Evolutionary conservation across 768 basidiomycete genomes (phyloP).

Genomic region (Boletus subparvulus): DNA sequence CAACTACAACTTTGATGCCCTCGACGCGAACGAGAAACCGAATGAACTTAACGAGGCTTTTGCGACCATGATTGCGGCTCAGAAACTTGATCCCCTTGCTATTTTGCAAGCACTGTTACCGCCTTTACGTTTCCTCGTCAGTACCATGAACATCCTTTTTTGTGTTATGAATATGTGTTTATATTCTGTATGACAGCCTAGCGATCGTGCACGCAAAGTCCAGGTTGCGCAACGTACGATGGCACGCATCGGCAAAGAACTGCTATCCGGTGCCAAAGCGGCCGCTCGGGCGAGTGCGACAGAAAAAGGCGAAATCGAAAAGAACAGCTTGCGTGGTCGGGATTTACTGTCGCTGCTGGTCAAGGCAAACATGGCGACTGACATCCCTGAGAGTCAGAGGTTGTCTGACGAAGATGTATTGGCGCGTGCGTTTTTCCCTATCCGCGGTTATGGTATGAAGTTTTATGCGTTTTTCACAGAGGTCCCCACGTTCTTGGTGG

Average conservation of each 20-base stretch:
- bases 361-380: conserved; percentile 27
- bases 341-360: conserved; percentile 59
- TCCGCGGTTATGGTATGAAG: too few relatives aligned
- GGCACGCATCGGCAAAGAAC: conserved; percentile 47
- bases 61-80: conserved; percentile 19
- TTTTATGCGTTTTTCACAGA: too few relatives aligned
- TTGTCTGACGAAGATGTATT: background rate
- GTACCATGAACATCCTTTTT: conserved; percentile 5
- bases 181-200: conserved; percentile 20
- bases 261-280: conserved; percentile 50
- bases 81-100: conserved; percentile 18
- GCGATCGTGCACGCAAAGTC: conserved; percentile 14
- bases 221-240: conserved; percentile 42
- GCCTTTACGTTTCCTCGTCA: conserved; percentile 39
- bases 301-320: conserved; percentile 33
- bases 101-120: conserved; percentile 40
- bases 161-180: background rate
- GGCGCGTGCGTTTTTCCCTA: background rate
- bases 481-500: too few relatives aligned
- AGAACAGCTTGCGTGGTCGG: conserved; percentile 35
- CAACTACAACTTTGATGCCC: conserved; percentile 36
- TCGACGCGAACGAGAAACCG: conserved; percentile 24
- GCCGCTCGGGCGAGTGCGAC: conserved; percentile 26
- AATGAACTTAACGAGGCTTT: conserved; percentile 37
- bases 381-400: conserved; percentile 46